Evolutionary conservation across 2,329 filamentous ascomycete species (phyloP).

Genomic region (Apiospora pterosperma): DNA sequence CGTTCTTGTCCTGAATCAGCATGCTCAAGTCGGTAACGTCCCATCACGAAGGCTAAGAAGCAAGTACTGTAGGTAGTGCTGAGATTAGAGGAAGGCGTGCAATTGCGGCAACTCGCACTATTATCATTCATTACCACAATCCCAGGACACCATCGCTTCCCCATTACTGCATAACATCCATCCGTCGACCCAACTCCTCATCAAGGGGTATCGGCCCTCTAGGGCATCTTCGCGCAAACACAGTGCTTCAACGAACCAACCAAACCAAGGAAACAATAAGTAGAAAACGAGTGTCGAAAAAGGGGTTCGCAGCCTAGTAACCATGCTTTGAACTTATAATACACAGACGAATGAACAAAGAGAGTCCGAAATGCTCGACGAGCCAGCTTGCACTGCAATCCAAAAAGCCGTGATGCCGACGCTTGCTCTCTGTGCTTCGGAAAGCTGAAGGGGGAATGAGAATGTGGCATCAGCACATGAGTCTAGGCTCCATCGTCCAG

Average conservation of each 20-base stretch:
- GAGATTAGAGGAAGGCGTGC: background rate
- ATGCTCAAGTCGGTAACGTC: background rate
- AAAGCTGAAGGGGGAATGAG: background rate
- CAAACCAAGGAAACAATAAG: background rate
- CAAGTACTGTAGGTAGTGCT: background rate
- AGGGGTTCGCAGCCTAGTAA: background rate
- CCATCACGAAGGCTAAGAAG: background rate
- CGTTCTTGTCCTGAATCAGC: background rate
- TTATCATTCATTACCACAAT: background rate
- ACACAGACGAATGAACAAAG: background rate
- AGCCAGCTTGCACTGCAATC: background rate
- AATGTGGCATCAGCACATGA: background rate
- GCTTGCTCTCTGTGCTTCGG: background rate
- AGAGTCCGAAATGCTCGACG: background rate
- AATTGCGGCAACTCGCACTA: conserved; percentile 1
- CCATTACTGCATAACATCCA: background rate
- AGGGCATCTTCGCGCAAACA: background rate
- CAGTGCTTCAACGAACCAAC: background rate
- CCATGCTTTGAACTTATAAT: background rate
- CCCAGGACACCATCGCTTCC: background rate
- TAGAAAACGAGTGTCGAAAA: conserved; percentile 1
- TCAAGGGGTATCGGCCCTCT: conserved; percentile 4
- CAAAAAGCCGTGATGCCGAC: background rate
- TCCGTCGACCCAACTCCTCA: background rate
- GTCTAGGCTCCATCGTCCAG: background rate